These are phyloP conservation scores for Tuber microsphaerosporum DNA, from an alignment of 495 filamentous ascomycete species.

Conservation along the genomic window DNA sequence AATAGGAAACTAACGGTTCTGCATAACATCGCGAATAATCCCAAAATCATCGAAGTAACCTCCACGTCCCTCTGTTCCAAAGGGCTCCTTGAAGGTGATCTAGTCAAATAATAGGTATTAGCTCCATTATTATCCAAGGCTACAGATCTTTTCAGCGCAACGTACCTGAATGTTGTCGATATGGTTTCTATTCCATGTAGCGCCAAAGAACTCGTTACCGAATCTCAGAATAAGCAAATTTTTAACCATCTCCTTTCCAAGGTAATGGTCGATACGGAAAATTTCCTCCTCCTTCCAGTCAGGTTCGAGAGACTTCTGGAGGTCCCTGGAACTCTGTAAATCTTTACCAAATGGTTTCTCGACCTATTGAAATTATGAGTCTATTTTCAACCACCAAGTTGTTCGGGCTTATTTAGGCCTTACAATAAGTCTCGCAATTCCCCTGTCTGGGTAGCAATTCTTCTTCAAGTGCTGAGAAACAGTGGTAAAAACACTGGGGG, in stretches of 20 bases:
- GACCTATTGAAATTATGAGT: constrained; percentile 53
- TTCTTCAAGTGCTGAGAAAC: constrained; percentile 95
- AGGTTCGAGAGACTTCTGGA: constrained; percentile 90
- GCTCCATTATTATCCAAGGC: constrained; percentile 6
- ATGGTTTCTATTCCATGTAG: constrained; percentile 98
- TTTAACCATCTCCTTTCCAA: constrained; percentile 99
- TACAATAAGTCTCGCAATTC: constrained; percentile 91
- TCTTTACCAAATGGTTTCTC: constrained; percentile 99
- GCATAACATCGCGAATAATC: constrained; percentile 98
- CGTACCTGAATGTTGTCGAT: constrained; percentile 86
- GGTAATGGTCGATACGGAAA: constrained; percentile 98
- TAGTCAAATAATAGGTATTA: constrained; percentile 37
- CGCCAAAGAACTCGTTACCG: constrained; percentile 97
- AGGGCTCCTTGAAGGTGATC: constrained; percentile 99
- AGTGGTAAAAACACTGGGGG: constrained; percentile 93
- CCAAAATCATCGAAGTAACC: constrained; percentile 99
- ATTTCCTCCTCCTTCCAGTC: constrained; percentile 99
- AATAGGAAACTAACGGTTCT: constrained; percentile 54
- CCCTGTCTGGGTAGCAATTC: constrained; percentile 85
- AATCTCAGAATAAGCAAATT: constrained; percentile 98
- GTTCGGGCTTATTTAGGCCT: constrained; percentile 34
- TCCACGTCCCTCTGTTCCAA: constrained; percentile 97
- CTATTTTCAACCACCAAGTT: constrained; percentile 10
- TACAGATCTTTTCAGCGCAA: not conserved
- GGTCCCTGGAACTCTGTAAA: constrained; percentile 81